Evolutionary conservation across 2,329 filamentous ascomycete genomes (phyloP), one percentile per base, ranked within the genome.

Genomic region (Coniella lustricola): DNA sequence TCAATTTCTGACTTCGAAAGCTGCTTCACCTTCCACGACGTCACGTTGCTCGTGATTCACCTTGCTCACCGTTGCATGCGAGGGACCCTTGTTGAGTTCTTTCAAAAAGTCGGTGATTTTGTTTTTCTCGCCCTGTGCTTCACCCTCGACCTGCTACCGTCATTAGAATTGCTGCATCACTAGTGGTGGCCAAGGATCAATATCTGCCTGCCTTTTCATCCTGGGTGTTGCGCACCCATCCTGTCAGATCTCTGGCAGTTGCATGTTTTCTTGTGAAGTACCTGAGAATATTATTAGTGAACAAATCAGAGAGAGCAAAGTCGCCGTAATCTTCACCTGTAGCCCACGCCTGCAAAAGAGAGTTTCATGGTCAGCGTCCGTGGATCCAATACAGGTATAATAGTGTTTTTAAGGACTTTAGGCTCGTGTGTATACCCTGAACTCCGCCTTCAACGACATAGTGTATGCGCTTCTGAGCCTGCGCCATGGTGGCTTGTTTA

Each of bases 81-180:
- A 70, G 0, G 90, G 90, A 0, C 91, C 91, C 45, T 80, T 76
- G 59, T 89, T 77, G 40, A 96, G 70, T 54, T 88, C 82, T 56
- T 84, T 79, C 32, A 95, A 68, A 55, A 96, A 85, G 48, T 81
- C 77, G 45, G 81, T 67, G 21, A 97, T 64, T 2, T 75, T 67
- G 1, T 80, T 75, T 1, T 82, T 74, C 2, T 77, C 73, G 25
- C 89, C 90, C 63, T 97, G 91, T 4, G 84, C 90, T 68, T 96
- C 90, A 21, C 91, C 91, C 61, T 88, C 81, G 40, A 97, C 90
- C 88, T 95, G 40, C 59, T 66, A 45, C 39, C 43, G 53, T 46
- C 59, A 7, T 22, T 38, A 40, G 36, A 13, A 32, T 32, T 5
- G 20, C 37, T 18, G 37, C 21, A 16, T 8, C 13, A 7, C 35